Evolutionary conservation across 495 filamentous ascomycete genomes (phyloP).

Genomic region (Acidiella bohemica): DNA sequence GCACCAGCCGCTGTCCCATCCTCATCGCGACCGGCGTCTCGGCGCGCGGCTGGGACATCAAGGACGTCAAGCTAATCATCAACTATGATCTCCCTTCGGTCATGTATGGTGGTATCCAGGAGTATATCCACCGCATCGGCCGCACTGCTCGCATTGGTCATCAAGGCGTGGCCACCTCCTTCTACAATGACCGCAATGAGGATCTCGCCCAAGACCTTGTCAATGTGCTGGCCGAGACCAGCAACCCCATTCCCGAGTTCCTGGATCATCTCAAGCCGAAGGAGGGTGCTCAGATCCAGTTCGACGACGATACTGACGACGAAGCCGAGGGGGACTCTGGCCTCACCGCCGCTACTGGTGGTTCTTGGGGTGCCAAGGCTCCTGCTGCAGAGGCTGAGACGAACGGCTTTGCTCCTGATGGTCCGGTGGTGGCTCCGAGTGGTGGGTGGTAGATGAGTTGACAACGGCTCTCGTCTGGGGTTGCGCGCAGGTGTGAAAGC

Average conservation of each 20-base stretch:
- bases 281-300: slow-evolving; percentile 23
- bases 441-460: slow-evolving; percentile 1
- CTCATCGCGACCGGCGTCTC: slow-evolving; percentile 74
- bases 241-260: slow-evolving; percentile 71
- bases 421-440: neutral
- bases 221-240: slow-evolving; percentile 65
- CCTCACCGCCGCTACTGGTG: neutral
- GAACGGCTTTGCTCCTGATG: slow-evolving; percentile 2
- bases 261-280: slow-evolving; percentile 49
- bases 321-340: slow-evolving; percentile 9
- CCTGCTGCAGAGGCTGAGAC: neutral
- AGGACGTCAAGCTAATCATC: slow-evolving; percentile 67
- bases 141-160: slow-evolving; percentile 92
- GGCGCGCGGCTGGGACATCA: slow-evolving; percentile 82
- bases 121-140: slow-evolving; percentile 91
- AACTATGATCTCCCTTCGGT: slow-evolving; percentile 73
- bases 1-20: slow-evolving; percentile 56
- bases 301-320: slow-evolving; percentile 19
- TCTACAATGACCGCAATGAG: slow-evolving; percentile 63
- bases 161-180: slow-evolving; percentile 70
- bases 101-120: slow-evolving; percentile 71
- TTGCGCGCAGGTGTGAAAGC: too few species aligned
- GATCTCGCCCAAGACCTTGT: slow-evolving; percentile 41
- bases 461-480: too few species aligned
- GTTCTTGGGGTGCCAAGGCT: neutral